These are phyloP conservation scores for Curvularia lunata DNA, from an alignment of 2,329 filamentous ascomycete species.

Conservation along the genomic window DNA sequence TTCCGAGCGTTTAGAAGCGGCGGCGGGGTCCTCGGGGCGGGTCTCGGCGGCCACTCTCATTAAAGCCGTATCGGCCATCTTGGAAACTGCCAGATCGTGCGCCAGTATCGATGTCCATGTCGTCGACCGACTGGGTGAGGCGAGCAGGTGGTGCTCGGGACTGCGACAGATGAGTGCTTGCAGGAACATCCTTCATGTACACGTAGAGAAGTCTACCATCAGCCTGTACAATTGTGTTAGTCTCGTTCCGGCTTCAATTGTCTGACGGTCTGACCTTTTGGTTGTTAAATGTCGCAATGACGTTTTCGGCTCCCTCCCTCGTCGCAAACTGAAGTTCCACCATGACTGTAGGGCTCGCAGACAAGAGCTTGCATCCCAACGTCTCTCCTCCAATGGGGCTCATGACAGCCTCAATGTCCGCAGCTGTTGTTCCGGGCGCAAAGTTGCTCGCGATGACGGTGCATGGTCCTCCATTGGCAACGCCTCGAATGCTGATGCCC, in stretches of 20 bases:
- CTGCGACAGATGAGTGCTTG: slow-evolving; percentile 40
- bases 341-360: slow-evolving; percentile 73
- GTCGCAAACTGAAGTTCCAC: slow-evolving; percentile 78
- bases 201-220: slow-evolving; percentile 77
- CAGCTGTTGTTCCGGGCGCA: slow-evolving; percentile 78
- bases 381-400: slow-evolving; percentile 71
- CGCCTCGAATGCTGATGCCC: slow-evolving; percentile 73
- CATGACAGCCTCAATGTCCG: slow-evolving; percentile 84
- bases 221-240: slow-evolving; percentile 61
- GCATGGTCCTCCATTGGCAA: slow-evolving; percentile 69
- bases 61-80: slow-evolving; percentile 55
- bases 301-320: slow-evolving; percentile 73
- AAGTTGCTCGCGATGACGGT: slow-evolving; percentile 81
- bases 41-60: slow-evolving; percentile 33
- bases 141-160: slow-evolving; percentile 31
- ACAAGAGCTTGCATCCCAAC: slow-evolving; percentile 70
- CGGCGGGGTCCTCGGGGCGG: slow-evolving; percentile 44
- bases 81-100: slow-evolving; percentile 48
- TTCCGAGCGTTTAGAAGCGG: slow-evolving; percentile 34
- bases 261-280: slow-evolving; percentile 71
- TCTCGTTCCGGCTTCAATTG: neutral
- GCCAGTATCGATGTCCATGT: slow-evolving; percentile 53
- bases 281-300: slow-evolving; percentile 78
- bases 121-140: slow-evolving; percentile 38
- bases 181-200: slow-evolving; percentile 65